These are phyloP conservation scores for Pichia gijzeniarum DNA, from an alignment of 805 yeast species.

Conservation along the genomic window DNA sequence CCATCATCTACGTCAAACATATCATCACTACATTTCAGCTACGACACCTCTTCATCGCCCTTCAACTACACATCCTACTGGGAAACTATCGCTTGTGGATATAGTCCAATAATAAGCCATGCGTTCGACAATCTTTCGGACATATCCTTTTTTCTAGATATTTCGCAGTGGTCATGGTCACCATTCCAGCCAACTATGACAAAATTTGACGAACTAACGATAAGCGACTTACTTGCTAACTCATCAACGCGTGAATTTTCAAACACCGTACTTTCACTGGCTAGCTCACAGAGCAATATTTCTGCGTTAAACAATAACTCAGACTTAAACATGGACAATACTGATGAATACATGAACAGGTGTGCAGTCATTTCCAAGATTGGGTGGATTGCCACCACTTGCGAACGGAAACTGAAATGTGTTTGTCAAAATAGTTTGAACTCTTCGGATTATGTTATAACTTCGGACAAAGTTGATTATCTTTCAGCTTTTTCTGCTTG, in stretches of 20 bases:
- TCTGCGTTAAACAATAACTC: too few species aligned
- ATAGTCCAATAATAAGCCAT: slow-evolving; percentile 54
- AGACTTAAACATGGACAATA: neutral
- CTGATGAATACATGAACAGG: slow-evolving; percentile 26
- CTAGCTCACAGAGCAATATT: too few species aligned
- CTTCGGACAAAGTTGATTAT: slow-evolving; percentile 33
- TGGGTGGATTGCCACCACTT: slow-evolving; percentile 66
- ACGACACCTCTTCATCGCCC: slow-evolving; percentile 32
- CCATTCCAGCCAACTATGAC: slow-evolving; percentile 41
- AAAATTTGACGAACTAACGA: slow-evolving; percentile 4
- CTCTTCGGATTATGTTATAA: slow-evolving; percentile 40
- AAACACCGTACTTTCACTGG: neutral
- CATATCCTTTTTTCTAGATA: slow-evolving; percentile 29
- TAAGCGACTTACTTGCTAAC: neutral
- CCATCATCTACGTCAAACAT: neutral
- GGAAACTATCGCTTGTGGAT: slow-evolving; percentile 48
- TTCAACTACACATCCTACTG: slow-evolving; percentile 36
- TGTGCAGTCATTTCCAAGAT: slow-evolving; percentile 36
- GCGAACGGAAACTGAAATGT: slow-evolving; percentile 46
- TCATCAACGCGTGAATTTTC: neutral
- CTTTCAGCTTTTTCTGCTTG: slow-evolving; percentile 36
- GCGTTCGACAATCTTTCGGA: slow-evolving; percentile 23
- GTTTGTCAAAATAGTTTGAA: slow-evolving; percentile 47
- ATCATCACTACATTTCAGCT: slow-evolving; percentile 20
- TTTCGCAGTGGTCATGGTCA: slow-evolving; percentile 72